Conservation (phyloP, 257 asterid genomes). For the Vinca minor region DNA sequence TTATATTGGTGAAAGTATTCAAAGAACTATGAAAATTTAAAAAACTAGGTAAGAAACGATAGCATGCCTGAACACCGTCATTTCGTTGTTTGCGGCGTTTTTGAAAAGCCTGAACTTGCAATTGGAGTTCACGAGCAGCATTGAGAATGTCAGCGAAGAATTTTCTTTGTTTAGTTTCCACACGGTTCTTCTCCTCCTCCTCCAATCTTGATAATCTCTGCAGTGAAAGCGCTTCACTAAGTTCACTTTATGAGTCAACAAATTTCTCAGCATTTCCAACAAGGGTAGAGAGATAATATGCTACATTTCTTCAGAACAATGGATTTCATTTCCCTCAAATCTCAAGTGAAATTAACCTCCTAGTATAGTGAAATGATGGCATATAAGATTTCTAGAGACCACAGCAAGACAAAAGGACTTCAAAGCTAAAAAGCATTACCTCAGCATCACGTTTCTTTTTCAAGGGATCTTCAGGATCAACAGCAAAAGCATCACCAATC, state of each 20-base stretch:
- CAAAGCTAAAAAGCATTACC: constrained; percentile 30
- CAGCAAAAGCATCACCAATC: constrained; percentile 86
- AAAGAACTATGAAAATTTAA: neutral
- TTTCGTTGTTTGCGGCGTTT: constrained; percentile 88
- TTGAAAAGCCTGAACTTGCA: constrained; percentile 84
- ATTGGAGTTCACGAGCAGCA: constrained; percentile 89
- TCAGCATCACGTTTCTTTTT: constrained; percentile 94
- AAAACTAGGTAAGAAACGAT: constrained; percentile 8
- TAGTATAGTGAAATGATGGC: neutral
- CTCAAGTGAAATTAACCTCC: neutral
- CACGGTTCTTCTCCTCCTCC: constrained; percentile 82
- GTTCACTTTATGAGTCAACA: constrained; percentile 12
- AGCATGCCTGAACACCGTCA: constrained; percentile 87
- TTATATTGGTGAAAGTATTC: neutral
- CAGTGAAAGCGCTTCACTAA: too few relatives aligned
- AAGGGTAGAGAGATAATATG: neutral
- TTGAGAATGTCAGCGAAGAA: constrained; percentile 82
- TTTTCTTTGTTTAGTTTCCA: constrained; percentile 77
- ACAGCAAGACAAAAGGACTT: neutral
- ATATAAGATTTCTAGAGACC: constrained; percentile 6
- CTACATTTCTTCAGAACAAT: neutral
- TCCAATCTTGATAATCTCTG: constrained; percentile 87
- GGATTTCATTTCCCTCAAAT: neutral
- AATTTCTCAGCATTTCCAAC: neutral
- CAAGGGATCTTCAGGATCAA: constrained; percentile 80